Conservation (phyloP, 2,329 filamentous ascomycete genomes). For the Tympanopsis confertula region DNA sequence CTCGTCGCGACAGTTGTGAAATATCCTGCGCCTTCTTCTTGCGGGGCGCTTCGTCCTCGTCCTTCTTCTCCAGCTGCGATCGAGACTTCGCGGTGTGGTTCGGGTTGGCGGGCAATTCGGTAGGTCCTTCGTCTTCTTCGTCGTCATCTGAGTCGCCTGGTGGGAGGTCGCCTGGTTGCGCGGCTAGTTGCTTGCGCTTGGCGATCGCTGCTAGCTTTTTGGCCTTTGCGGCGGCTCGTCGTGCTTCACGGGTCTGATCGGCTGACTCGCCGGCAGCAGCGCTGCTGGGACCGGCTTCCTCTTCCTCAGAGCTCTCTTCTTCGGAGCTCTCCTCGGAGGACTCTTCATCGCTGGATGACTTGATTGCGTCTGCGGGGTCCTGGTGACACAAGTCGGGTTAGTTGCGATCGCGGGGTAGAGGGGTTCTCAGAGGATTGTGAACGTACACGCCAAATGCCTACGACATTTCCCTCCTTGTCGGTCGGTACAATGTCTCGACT, state of each 20-base stretch:
- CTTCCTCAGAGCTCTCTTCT: conserved; percentile 34
- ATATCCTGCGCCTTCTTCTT: conserved; percentile 33
- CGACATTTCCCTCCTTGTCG: conserved; percentile 77
- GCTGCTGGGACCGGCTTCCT: conserved; percentile 32
- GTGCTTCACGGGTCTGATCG: conserved; percentile 69
- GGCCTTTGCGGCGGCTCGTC: conserved; percentile 76
- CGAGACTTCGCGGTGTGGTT: conserved; percentile 60
- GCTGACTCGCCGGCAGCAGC: conserved; percentile 31
- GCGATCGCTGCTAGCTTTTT: conserved; percentile 83
- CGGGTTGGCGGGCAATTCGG: conserved; percentile 74
- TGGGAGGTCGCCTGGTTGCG: conserved; percentile 78
- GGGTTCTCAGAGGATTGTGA: background rate
- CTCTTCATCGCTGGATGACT: conserved; percentile 29
- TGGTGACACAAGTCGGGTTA: conserved; percentile 2
- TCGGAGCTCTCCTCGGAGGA: conserved; percentile 35
- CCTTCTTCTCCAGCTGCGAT: conserved; percentile 12
- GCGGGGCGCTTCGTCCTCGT: conserved; percentile 37
- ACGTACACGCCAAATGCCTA: conserved; percentile 71
- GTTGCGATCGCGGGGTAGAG: background rate
- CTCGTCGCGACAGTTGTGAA: conserved; percentile 35
- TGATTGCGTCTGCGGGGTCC: conserved; percentile 31
- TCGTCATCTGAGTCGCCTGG: conserved; percentile 56
- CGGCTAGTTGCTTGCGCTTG: conserved; percentile 56
- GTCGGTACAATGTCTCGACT: conserved; percentile 80
- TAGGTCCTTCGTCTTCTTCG: conserved; percentile 32